These are phyloP conservation scores for Pythium monospermum DNA, from an alignment of 352 stramenopile genomes.

Conservation along the genomic window DNA sequence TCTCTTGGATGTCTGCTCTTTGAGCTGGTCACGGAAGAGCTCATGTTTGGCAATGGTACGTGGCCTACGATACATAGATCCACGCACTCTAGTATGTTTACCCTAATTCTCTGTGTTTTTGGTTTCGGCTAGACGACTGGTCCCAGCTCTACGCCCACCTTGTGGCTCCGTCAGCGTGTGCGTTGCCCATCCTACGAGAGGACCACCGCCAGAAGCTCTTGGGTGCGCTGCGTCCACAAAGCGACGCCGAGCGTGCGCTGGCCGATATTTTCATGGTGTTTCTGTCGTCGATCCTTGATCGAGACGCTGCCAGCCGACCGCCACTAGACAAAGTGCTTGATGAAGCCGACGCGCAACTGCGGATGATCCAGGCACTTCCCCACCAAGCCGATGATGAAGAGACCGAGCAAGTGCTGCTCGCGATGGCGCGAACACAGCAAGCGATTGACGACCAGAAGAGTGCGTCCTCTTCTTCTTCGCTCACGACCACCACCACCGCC, in stretches of 20 bases:
- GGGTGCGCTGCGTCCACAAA: constrained; percentile 21
- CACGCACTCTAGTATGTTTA: background rate
- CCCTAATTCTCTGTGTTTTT: background rate
- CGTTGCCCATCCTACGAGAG: constrained; percentile 21
- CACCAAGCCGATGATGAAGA: constrained; percentile 5
- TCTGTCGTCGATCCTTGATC: constrained; percentile 11
- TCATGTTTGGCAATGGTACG: constrained; percentile 60
- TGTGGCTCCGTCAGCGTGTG: constrained; percentile 18
- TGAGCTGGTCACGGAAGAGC: constrained; percentile 58
- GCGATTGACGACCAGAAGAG: background rate
- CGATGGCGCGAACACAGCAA: background rate
- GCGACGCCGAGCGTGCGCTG: constrained; percentile 13
- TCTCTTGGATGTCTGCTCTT: constrained; percentile 67
- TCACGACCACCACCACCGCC: background rate
- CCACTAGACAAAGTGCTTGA: constrained; percentile 4
- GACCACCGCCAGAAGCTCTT: constrained; percentile 40
- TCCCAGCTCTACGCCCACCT: constrained; percentile 57
- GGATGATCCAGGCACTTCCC: constrained; percentile 11
- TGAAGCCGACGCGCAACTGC: constrained; percentile 9
- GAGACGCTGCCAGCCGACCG: background rate
- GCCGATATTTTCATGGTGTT: constrained; percentile 9
- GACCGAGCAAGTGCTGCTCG: background rate
- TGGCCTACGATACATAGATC: too few relatives aligned
- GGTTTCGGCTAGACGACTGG: constrained; percentile 45
- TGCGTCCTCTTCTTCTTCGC: background rate